Evolutionary conservation across 2,329 filamentous ascomycete species (phyloP).

Genomic region (Stachybotrys elegans): DNA sequence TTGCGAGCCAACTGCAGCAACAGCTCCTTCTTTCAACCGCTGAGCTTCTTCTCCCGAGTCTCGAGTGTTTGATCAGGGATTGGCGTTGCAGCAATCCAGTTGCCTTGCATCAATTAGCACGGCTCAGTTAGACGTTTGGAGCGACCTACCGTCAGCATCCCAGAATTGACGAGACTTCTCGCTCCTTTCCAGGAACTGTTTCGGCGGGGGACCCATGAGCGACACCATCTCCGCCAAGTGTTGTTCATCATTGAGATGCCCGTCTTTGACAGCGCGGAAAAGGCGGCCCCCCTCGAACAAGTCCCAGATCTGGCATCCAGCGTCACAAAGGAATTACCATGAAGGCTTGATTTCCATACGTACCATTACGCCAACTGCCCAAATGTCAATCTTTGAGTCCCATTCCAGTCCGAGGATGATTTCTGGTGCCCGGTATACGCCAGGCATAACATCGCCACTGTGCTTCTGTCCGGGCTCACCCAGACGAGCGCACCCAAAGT

Average conservation of each 20-base stretch:
- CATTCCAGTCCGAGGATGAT: constrained; percentile 41
- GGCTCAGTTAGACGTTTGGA: neutral
- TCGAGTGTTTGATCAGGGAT: constrained; percentile 20
- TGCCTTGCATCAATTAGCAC: constrained; percentile 11
- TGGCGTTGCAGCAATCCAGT: constrained; percentile 18
- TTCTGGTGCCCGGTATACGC: constrained; percentile 36
- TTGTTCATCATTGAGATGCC: constrained; percentile 10
- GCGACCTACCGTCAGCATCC: constrained; percentile 13
- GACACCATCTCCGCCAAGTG: constrained; percentile 13
- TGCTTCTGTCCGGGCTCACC: constrained; percentile 25
- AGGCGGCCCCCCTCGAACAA: constrained; percentile 39
- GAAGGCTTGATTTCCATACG: constrained; percentile 9
- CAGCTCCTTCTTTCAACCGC: constrained; percentile 16
- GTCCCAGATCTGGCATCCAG: constrained; percentile 37
- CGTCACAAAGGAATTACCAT: neutral
- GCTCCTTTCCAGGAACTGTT: constrained; percentile 11
- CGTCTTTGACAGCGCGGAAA: constrained; percentile 22
- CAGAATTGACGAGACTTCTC: constrained; percentile 12
- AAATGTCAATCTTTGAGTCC: constrained; percentile 44
- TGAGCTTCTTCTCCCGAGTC: constrained; percentile 13
- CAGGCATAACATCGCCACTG: constrained; percentile 31
- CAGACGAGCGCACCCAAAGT: constrained; percentile 41
- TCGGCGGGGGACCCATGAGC: constrained; percentile 8
- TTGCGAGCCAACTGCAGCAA: constrained; percentile 14
- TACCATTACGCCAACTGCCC: constrained; percentile 48